Evolutionary conservation across 176 grass and related monocot genomes (phyloP), one percentile per base, ranked within the genome.

Genomic region (Sorghum bicolor): DNA sequence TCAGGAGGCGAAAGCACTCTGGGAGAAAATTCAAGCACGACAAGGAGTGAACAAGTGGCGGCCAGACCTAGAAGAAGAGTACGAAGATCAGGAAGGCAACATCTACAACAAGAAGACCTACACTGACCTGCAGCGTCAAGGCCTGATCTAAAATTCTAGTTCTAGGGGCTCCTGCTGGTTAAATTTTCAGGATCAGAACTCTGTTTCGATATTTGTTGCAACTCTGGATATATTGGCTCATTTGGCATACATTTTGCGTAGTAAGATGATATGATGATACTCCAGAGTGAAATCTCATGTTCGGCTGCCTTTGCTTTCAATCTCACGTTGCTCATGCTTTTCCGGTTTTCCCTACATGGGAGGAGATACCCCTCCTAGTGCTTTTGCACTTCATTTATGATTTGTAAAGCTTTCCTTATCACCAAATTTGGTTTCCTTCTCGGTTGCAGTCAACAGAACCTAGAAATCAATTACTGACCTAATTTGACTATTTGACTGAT

Each of bases 61-160:
- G 75, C 96, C 96, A 6, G 96, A 98, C 81, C 87, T 98, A 34
- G 93, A 98, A 85, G 96, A 98, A 90, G 96, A 98, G 87, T 95
- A 98, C 2, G 93, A 98, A 89, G 96, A 98, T 39, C 87, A 82
- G 39, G 96, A 98, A 64, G 93, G 96, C 30, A 95, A 95, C 73
- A 98, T 98, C 40, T 98, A 98, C 77, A 98, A 98, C 72, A 98
- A 93, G 77, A 98, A 98, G 79, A 98, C 96, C 28, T 98, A 90
- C 67, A 78, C 89, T 31, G 96, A 98, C 78, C 74, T 98, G 64
- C 91, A 93, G 72, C 93, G 91, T 67, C 93, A 98, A 73, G 96
- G 91, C 53, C 89, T 98, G 48, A 93, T 98, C 37, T 98, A 89
- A 17, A 48, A 48, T 48, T 48, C 45, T 48, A 17, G 45, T 15